Base-by-base conservation (phyloP, 129 eudicot genomes). In the Kitagawia praeruptora region DNA sequence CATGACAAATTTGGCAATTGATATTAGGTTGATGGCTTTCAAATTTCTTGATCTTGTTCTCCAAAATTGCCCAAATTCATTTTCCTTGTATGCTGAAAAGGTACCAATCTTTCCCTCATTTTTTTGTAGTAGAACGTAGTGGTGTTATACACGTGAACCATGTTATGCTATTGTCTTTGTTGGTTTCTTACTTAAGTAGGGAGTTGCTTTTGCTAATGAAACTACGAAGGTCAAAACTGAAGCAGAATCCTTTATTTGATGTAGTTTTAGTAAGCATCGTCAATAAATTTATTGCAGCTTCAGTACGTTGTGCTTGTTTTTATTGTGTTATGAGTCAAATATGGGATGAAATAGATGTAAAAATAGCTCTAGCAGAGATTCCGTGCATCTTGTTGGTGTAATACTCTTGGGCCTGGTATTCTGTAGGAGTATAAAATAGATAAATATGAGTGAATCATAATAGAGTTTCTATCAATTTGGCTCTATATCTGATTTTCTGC, bases 1-100 rank as follows among this genome's bases (percentile, higher is more conserved):
- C 61, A 95, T 95, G 99, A 90, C 96, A 23, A 96, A 95, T 87
- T 82, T 92, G 86, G 75, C 94, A 42, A 75, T 90, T 37, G 99
- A 95, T 80, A 88, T 92, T 13, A 92, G 99, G 70, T 85, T 95
- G 87, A 92, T 90, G 96, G 97, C 99, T 78, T 95, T 92, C 86
- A 95, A 87, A 73, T 95, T 86, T 83, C 84, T 89, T 73, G 99
- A 95, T 77, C 92, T 95, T 44, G 84, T 95, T 81, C 84, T 95
- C 78, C 96, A 87, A 78, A 79, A 83, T 74, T 87, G 86, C 83
- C 97, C 97, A 74, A 64, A 88, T 56, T 83, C 96, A 40, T 95
- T 92, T 85, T 81, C 91, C 84, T 75, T 87, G 83, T 90, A 95
- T 83, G 87, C 96, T 66, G 96, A 95, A 77, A 95, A 95, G 97